These are phyloP conservation scores for Termitomyces sp. DNA, from an alignment of 768 basidiomycete species.

Conservation along the genomic window DNA sequence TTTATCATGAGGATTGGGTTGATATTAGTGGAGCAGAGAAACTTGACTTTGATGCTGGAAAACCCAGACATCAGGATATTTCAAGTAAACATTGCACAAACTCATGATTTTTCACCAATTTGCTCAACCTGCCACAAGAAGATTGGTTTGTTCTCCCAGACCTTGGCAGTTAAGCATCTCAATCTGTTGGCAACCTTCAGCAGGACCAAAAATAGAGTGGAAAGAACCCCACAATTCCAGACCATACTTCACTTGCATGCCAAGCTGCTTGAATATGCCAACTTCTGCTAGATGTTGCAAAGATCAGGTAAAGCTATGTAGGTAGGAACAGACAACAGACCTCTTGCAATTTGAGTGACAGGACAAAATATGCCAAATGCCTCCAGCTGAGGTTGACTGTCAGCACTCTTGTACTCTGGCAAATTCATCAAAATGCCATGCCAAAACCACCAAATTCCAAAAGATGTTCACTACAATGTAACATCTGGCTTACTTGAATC, in stretches of 20 bases:
- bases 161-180: too few relatives aligned
- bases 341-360: too few relatives aligned
- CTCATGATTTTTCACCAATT: conserved; percentile 92
- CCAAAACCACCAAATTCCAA: conserved; percentile 56
- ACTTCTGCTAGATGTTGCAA: too few relatives aligned
- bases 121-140: conserved; percentile 83
- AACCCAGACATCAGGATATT: conserved; percentile 26
- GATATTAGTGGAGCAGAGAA: background rate
- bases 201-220: too few relatives aligned
- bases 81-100: background rate
- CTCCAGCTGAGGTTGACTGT: too few relatives aligned
- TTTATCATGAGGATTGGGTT: background rate
- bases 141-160: too few relatives aligned
- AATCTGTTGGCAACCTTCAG: too few relatives aligned
- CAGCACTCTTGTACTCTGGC: conserved; percentile 63
- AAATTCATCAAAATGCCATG: conserved; percentile 63
- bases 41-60: conserved; percentile 9
- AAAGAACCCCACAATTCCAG: too few relatives aligned
- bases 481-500: conserved; percentile 39
- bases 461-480: background rate
- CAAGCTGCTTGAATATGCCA: conserved; percentile 60
- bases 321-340: too few relatives aligned
- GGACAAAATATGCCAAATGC: too few relatives aligned
- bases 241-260: conserved; percentile 62
- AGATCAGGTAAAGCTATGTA: too few relatives aligned